Base-by-base conservation (phyloP, 1,139 yeast species). In the Blastobotrys buckinghamii region DNA sequence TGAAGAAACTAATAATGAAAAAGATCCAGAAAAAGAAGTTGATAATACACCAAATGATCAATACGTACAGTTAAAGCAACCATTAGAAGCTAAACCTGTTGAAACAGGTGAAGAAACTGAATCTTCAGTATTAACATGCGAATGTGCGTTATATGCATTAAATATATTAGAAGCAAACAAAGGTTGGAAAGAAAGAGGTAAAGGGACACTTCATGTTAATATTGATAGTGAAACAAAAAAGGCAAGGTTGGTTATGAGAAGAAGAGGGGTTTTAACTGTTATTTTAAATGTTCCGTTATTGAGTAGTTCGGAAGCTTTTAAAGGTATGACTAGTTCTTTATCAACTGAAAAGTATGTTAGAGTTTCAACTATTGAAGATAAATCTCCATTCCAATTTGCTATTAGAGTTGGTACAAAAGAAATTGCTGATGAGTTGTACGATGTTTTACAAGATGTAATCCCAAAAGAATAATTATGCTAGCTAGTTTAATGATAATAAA, bases 131-230 rank as follows among this genome's bases (percentile, higher is more conserved):
- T 87, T 79, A 64, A 78, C 79, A 38, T 76, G 84, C 41, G 81
- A 84, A 39, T 89, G 95, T 13, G 88, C 90, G 63, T 70, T 92
- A 17, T 94, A 89, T 63, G 87, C 82, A 46, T 70, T 88, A 56
- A 81, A 84, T 56, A 70, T 90, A 37, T 69, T 82, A 1, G 75
- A 78, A 38, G 75, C 84, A 1, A 66, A 75, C 12, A 78, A 75
- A 26, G 97, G 96, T 1, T 94, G 99, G 98, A 92, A 86, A 64
- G 98, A 94, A 66, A 78, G 95, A 59, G 99, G 98, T 16, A 75
- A 84, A 37, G 99, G 99, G 1, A 77, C 81, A 4, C 69, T 94
- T 16, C 96, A 87, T 65, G 77, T 94, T 36, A 92, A 92, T 65
- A 45, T 45, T 16, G 48, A 68, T 46, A 68, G 50, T 56, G 58